phyloP scores from a whole-genome alignment of 2,329 filamentous ascomycete species.

The Torrubiella hemipterigena region DNA sequence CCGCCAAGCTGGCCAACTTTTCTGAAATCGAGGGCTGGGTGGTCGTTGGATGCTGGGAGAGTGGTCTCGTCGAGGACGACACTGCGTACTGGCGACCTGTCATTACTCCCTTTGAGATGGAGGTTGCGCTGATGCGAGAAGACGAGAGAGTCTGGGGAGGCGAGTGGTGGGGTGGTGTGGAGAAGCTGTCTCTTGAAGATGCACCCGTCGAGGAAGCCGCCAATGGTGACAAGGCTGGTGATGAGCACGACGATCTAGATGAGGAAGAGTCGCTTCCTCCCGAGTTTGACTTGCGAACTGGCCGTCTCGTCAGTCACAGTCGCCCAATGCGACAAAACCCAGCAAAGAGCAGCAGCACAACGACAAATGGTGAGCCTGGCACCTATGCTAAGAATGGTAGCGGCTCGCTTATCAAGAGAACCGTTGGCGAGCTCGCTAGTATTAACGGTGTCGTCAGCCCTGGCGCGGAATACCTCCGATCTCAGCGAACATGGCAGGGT shows the following conservation, averaged over 20 bases:
- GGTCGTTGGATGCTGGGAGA: slow-evolving; percentile 97
- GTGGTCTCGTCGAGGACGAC: slow-evolving; percentile 77
- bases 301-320: slow-evolving; percentile 66
- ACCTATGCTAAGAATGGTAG: slow-evolving; percentile 11
- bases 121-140: slow-evolving; percentile 64
- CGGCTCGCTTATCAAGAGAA: slow-evolving; percentile 44
- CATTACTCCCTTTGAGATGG: slow-evolving; percentile 89
- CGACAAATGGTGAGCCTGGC: not conserved
- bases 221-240: not conserved
- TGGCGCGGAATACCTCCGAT: slow-evolving; percentile 75
- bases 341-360: not conserved
- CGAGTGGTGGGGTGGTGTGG: slow-evolving; percentile 81
- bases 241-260: slow-evolving; percentile 29
- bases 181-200: slow-evolving; percentile 43
- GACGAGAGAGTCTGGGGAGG: slow-evolving; percentile 72
- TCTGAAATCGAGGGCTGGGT: slow-evolving; percentile 93
- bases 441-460: slow-evolving; percentile 84
- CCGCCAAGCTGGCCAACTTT: slow-evolving; percentile 94
- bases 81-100: slow-evolving; percentile 74
- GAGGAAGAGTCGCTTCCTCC: slow-evolving; percentile 68
- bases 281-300: slow-evolving; percentile 85
- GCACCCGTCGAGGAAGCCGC: not conserved
- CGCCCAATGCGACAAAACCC: slow-evolving; percentile 53
- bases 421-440: slow-evolving; percentile 56
- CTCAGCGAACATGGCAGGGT: slow-evolving; percentile 80